These are phyloP conservation scores for Boletus sp. DNA, from an alignment of 768 basidiomycete genomes.

Conservation along the genomic window DNA sequence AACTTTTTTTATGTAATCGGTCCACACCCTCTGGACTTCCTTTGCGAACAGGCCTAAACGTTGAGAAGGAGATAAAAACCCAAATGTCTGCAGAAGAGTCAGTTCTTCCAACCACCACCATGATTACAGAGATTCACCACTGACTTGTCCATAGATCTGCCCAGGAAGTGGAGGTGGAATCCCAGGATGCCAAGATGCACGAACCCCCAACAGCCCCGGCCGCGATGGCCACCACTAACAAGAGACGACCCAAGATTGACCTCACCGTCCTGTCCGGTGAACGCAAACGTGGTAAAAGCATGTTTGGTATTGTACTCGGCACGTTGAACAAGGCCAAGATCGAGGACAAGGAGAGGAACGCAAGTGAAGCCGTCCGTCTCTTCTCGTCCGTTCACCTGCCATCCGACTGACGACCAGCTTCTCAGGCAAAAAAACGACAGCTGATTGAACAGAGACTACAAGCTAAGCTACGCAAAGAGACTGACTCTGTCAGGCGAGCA, in stretches of 20 bases:
- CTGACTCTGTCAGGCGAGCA: slow-evolving; percentile 79
- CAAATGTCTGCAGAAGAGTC: slow-evolving; percentile 58
- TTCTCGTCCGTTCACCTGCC: neutral
- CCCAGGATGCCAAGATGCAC: slow-evolving; percentile 35
- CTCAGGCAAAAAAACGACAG: slow-evolving; percentile 79
- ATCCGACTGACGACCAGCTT: slow-evolving; percentile 6
- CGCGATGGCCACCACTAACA: slow-evolving; percentile 42
- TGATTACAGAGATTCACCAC: neutral
- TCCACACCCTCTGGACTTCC: neutral
- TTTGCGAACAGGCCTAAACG: neutral
- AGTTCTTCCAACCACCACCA: slow-evolving; percentile 18
- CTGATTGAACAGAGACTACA: slow-evolving; percentile 83
- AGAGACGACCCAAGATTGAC: slow-evolving; percentile 75
- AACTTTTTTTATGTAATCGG: slow-evolving; percentile 18
- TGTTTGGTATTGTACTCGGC: slow-evolving; percentile 81
- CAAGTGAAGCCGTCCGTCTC: slow-evolving; percentile 73
- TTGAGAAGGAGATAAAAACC: slow-evolving; percentile 18
- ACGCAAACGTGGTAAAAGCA: slow-evolving; percentile 82
- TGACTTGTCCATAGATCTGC: slow-evolving; percentile 20
- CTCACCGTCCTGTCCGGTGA: slow-evolving; percentile 54
- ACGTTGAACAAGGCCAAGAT: slow-evolving; percentile 86
- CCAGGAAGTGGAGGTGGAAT: slow-evolving; percentile 35
- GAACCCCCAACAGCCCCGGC: slow-evolving; percentile 46
- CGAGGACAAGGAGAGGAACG: slow-evolving; percentile 80
- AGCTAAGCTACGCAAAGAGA: slow-evolving; percentile 80